phyloP scores from a whole-genome alignment of 495 filamentous ascomycete species.

The Penicillium pulvis region DNA sequence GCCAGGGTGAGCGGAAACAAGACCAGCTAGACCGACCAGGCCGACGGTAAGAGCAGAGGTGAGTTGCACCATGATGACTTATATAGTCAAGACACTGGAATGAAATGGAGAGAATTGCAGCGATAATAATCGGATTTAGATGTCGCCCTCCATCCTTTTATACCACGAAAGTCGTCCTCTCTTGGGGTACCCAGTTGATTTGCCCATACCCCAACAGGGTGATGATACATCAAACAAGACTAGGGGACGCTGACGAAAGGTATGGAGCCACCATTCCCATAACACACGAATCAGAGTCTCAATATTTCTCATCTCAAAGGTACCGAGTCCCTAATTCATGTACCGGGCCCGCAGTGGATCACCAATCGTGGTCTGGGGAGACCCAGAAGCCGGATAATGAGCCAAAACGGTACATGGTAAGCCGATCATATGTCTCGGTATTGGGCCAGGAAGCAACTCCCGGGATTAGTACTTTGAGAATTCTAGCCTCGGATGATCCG shows the following conservation, averaged over 20 bases:
- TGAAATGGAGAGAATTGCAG: background rate
- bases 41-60: slow-evolving; percentile 19
- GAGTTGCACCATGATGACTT: slow-evolving; percentile 22
- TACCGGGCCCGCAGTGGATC: background rate
- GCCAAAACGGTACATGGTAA: background rate
- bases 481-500: background rate
- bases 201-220: background rate
- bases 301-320: background rate
- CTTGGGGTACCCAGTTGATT: background rate
- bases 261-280: background rate
- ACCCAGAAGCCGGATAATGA: background rate
- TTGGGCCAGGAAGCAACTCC: background rate
- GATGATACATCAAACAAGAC: background rate
- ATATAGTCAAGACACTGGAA: background rate
- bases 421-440: background rate
- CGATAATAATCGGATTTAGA: background rate
- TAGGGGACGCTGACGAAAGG: slow-evolving; percentile 7
- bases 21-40: slow-evolving; percentile 18
- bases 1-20: slow-evolving; percentile 48
- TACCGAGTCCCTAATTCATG: background rate
- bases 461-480: background rate
- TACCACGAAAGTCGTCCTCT: background rate
- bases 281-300: background rate
- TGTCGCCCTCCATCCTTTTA: background rate
- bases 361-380: background rate